Conservation (phyloP, 2,329 filamentous ascomycete species). For the Lomentospora prolificans region DNA sequence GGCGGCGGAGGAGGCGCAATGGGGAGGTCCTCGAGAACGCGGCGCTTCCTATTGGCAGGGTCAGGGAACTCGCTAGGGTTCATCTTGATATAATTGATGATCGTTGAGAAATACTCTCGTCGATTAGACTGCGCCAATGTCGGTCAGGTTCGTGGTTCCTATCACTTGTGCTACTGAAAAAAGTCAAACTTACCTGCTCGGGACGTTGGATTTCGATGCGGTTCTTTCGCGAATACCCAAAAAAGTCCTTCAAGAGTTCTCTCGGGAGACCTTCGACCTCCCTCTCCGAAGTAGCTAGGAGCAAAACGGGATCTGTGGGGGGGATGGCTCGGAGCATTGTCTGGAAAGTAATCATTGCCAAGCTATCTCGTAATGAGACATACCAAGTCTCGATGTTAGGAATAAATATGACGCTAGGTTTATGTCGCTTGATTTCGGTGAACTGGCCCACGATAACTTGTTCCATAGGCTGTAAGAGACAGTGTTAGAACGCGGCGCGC, state of each 20-base stretch:
- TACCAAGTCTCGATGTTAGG: slow-evolving; percentile 88
- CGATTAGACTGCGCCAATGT: slow-evolving; percentile 41
- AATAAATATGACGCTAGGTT: slow-evolving; percentile 91
- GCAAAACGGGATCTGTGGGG: slow-evolving; percentile 81
- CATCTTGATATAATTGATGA: slow-evolving; percentile 69
- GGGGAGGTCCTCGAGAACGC: slow-evolving; percentile 67
- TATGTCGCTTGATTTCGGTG: slow-evolving; percentile 84
- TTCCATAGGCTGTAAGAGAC: slow-evolving; percentile 53
- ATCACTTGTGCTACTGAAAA: background rate
- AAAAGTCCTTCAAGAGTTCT: slow-evolving; percentile 64
- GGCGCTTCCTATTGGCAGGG: slow-evolving; percentile 74
- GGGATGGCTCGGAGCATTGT: slow-evolving; percentile 72
- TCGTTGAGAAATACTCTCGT: slow-evolving; percentile 67
- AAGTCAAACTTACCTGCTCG: slow-evolving; percentile 33
- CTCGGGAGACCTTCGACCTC: slow-evolving; percentile 50
- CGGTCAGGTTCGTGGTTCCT: background rate
- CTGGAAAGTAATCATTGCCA: slow-evolving; percentile 72
- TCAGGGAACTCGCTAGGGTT: slow-evolving; percentile 81
- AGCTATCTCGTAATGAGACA: slow-evolving; percentile 45
- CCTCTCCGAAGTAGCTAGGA: slow-evolving; percentile 76
- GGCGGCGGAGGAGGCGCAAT: slow-evolving; percentile 65
- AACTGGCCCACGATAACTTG: slow-evolving; percentile 86
- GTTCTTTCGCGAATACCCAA: slow-evolving; percentile 77
- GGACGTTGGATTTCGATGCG: slow-evolving; percentile 62
- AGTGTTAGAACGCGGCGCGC: slow-evolving; percentile 14